Percentiles rank a stretch among this genome's conserved stretches.
phyloP scores from a whole-genome alignment of 2,329 filamentous ascomycete genomes.

The Shiraia sp. region DNA sequence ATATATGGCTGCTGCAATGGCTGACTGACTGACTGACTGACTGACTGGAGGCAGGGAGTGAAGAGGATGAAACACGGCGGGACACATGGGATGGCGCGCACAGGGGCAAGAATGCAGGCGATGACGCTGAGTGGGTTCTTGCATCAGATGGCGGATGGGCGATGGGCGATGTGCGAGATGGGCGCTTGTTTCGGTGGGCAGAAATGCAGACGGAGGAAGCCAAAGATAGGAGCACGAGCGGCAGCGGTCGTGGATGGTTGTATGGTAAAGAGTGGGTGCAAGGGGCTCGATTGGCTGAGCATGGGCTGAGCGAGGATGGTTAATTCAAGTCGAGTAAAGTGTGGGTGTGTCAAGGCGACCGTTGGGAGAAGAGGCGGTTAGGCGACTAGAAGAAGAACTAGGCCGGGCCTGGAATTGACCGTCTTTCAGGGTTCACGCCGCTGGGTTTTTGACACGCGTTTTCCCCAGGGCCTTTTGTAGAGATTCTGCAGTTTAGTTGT shows the following conservation, averaged over 20 bases:
- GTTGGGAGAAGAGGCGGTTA: too few species aligned
- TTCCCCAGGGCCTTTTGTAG: conserved; percentile 3
- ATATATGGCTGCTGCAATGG: too few species aligned
- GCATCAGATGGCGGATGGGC: too few species aligned
- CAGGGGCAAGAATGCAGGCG: background rate
- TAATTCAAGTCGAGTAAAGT: too few species aligned
- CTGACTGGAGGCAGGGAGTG: background rate
- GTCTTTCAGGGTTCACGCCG: conserved; percentile 16
- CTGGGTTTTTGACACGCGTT: conserved; percentile 12
- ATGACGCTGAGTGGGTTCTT: conserved; percentile 8
- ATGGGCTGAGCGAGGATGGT: too few species aligned
- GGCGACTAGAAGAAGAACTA: too few species aligned
- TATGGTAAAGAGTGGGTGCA: conserved; percentile 16
- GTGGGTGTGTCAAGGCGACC: conserved; percentile 2
- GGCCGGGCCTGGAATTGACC: conserved; percentile 1
- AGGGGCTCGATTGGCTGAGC: conserved; percentile 11
- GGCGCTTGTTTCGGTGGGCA: background rate
- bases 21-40: background rate
- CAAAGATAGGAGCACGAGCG: conserved; percentile 17
- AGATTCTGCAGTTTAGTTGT: conserved; percentile 4
- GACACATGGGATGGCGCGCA: background rate
- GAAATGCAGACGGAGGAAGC: conserved; percentile 3
- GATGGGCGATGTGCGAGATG: too few species aligned
- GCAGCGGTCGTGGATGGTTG: conserved; percentile 3
- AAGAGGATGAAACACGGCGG: conserved; percentile 4